These are phyloP conservation scores for Effrenium voratum DNA, from an alignment of 73 alveolate species.

Conservation along the genomic window DNA sequence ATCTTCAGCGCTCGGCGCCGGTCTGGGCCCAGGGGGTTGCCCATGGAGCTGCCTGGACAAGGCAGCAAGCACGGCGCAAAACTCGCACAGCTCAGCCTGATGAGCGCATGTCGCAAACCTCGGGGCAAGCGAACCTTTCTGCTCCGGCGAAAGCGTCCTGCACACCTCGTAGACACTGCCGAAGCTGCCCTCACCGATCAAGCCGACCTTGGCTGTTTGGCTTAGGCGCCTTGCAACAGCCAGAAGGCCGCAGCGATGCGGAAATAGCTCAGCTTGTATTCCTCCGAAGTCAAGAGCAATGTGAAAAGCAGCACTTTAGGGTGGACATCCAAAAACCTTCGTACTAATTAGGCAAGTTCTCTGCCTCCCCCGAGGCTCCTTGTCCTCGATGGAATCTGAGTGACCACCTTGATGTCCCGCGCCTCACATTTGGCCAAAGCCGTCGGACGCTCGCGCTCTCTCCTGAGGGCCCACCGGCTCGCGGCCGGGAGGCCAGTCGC, in stretches of 20 bases:
- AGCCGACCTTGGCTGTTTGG: not conserved
- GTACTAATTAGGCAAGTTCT: too few relatives aligned
- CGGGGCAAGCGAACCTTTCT: not conserved
- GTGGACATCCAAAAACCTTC: not conserved
- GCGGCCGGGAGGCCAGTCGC: too few relatives aligned
- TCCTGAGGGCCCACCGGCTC: too few relatives aligned
- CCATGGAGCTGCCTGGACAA: not conserved
- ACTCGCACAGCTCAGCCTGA: not conserved
- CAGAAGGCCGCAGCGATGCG: not conserved
- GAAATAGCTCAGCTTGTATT: conserved; percentile 7
- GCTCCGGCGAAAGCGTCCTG: not conserved
- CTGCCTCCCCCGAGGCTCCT: too few relatives aligned
- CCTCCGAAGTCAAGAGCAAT: not conserved
- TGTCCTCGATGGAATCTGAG: too few relatives aligned
- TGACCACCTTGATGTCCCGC: too few relatives aligned
- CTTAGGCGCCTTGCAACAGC: not conserved
- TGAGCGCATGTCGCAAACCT: conserved; percentile 16
- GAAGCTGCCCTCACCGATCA: conserved; percentile 83
- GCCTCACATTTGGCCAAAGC: too few relatives aligned
- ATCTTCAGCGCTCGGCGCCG: conserved; percentile 88
- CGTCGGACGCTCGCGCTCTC: too few relatives aligned
- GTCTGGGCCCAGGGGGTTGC: conserved; percentile 8
- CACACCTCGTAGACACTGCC: conserved; percentile 80
- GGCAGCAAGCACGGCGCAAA: not conserved
- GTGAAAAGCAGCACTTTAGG: not conserved